A percentile compares a stretch with the other conserved stretches of the same genome.
phyloP scores from a whole-genome alignment of 208 protist species.

The Crithidia sp. region DNA sequence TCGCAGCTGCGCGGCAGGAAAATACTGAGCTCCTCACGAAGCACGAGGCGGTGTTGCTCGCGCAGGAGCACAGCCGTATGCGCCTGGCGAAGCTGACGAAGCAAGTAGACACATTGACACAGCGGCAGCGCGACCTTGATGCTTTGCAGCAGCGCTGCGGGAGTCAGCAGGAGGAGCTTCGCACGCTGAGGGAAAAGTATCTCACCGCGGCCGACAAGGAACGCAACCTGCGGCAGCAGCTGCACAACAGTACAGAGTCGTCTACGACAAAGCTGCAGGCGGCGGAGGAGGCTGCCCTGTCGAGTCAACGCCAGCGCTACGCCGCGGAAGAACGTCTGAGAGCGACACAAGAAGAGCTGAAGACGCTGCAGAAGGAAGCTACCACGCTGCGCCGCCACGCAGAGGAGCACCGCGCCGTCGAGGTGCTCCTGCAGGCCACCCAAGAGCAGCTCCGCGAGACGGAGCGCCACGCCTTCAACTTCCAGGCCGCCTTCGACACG shows the following conservation, averaged over 20 bases:
- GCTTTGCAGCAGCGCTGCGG: constrained; percentile 26
- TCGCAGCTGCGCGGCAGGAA: background rate
- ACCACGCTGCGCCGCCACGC: constrained; percentile 11
- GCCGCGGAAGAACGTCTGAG: constrained; percentile 31
- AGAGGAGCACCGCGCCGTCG: constrained; percentile 9
- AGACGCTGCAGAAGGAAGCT: constrained; percentile 30
- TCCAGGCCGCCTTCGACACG: constrained; percentile 19
- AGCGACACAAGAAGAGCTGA: constrained; percentile 24
- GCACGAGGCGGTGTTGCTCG: constrained; percentile 9
- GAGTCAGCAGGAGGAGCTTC: constrained; percentile 23
- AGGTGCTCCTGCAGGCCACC: constrained; percentile 23
- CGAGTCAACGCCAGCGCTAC: constrained; percentile 14
- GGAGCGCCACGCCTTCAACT: constrained; percentile 32
- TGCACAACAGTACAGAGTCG: constrained; percentile 8
- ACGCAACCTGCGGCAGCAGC: constrained; percentile 26
- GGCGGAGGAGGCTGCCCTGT: constrained; percentile 3
- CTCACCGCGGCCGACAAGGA: constrained; percentile 27
- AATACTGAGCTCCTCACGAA: background rate
- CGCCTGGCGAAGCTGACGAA: constrained; percentile 18
- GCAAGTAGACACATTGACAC: constrained; percentile 23
- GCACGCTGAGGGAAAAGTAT: constrained; percentile 29
- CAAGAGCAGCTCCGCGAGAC: constrained; percentile 32
- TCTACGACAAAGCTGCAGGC: constrained; percentile 16
- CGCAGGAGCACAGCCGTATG: constrained; percentile 20
- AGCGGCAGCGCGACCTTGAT: constrained; percentile 21